Conservation (phyloP, 2,329 filamentous ascomycete genomes). For the Colletotrichum sp. region DNA sequence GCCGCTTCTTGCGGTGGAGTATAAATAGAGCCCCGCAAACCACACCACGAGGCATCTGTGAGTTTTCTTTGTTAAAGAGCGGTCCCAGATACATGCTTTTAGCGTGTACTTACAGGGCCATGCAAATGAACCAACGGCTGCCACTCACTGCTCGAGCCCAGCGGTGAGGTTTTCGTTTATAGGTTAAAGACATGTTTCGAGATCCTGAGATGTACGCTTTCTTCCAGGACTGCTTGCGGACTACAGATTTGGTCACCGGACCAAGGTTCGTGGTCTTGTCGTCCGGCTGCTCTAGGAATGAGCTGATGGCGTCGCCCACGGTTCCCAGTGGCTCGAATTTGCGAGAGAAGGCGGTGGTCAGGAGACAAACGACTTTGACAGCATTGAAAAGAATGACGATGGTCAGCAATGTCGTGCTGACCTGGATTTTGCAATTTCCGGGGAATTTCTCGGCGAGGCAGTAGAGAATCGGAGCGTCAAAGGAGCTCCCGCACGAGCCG, state of each 20-base stretch:
- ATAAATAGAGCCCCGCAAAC: neutral
- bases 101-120: neutral
- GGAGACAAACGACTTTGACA: neutral
- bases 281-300: neutral
- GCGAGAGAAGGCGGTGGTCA: neutral
- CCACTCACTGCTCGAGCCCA: neutral
- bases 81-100: neutral
- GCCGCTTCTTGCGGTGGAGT: neutral
- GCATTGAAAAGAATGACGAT: neutral
- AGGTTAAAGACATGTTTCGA: neutral
- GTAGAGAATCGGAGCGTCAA: neutral
- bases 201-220: neutral
- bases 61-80: neutral
- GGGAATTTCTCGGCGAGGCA: neutral
- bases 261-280: neutral
- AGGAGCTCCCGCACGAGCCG: neutral
- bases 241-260: neutral
- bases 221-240: neutral
- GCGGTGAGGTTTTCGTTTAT: neutral
- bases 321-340: neutral
- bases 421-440: neutral
- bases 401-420: neutral
- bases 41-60: neutral
- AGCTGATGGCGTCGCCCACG: neutral
- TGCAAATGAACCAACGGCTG: neutral